A percentile compares a stretch with the other conserved stretches of the same genome.
phyloP scores from a whole-genome alignment of 2,329 filamentous ascomycete genomes.

The Fusarium sp. region DNA sequence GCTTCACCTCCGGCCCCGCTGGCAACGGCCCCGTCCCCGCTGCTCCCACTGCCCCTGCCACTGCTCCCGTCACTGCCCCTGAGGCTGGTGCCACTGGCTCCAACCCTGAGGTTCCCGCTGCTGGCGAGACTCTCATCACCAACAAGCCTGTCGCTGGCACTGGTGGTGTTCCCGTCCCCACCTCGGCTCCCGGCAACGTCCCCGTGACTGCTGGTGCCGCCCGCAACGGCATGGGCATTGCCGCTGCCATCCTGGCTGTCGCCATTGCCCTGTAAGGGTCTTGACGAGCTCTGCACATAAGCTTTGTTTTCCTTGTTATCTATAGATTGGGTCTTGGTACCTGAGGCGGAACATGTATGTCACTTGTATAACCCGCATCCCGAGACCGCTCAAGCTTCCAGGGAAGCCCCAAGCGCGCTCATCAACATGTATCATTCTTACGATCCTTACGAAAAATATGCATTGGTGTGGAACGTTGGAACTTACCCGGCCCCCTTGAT shows the following conservation, averaged over 20 bases:
- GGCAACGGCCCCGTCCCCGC: slow-evolving; percentile 32
- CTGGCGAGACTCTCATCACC: slow-evolving; percentile 41
- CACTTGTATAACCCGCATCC: slow-evolving; percentile 35
- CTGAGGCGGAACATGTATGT: slow-evolving; percentile 41
- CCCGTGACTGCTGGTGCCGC: slow-evolving; percentile 54
- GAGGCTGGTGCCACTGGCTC: slow-evolving; percentile 21
- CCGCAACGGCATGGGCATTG: slow-evolving; percentile 58
- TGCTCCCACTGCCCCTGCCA: slow-evolving; percentile 53
- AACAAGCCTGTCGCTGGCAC: slow-evolving; percentile 43
- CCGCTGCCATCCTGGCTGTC: slow-evolving; percentile 56
- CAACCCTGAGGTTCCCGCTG: slow-evolving; percentile 25
- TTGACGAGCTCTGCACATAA: slow-evolving; percentile 34
- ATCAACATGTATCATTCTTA: slow-evolving; percentile 60
- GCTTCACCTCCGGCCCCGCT: slow-evolving; percentile 54
- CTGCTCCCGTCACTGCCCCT: slow-evolving; percentile 48
- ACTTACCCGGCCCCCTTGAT: slow-evolving; percentile 24
- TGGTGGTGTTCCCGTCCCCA: slow-evolving; percentile 47
- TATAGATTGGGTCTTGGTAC: slow-evolving; percentile 43
- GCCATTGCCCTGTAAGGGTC: slow-evolving; percentile 58
- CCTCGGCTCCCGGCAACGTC: slow-evolving; percentile 48
- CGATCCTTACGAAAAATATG: slow-evolving; percentile 65
- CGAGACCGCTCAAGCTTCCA: slow-evolving; percentile 29
- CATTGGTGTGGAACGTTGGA: slow-evolving; percentile 44
- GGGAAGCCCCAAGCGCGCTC: slow-evolving; percentile 28
- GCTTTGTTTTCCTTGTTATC: slow-evolving; percentile 38